These are phyloP conservation scores for Colletotrichum coccodes DNA, from an alignment of 2,329 filamentous ascomycete genomes.

Conservation along the genomic window DNA sequence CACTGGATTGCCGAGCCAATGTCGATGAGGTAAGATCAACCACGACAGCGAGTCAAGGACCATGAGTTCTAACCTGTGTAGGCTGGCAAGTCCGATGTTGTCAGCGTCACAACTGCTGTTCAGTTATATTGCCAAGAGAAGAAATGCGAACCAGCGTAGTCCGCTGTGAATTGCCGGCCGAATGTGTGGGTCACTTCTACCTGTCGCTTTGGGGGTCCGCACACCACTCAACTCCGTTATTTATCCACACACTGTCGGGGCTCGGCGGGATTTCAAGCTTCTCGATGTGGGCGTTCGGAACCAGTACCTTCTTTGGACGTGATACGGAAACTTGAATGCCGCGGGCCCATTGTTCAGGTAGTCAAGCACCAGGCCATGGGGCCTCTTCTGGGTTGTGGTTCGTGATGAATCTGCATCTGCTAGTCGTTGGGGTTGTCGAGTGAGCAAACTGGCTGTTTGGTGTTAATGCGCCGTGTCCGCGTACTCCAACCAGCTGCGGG, in stretches of 20 bases:
- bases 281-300: conserved; percentile 10
- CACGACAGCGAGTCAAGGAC: background rate
- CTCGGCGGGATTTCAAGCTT: background rate
- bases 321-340: background rate
- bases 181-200: background rate
- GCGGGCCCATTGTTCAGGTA: background rate
- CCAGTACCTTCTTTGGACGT: background rate
- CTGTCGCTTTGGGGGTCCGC: background rate
- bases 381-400: background rate
- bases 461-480: background rate
- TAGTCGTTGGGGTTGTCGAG: background rate
- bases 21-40: background rate
- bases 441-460: background rate
- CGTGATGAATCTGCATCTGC: background rate
- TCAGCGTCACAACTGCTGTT: background rate
- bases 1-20: background rate
- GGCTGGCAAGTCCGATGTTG: background rate
- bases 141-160: too few relatives aligned
- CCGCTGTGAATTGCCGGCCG: conserved; percentile 4
- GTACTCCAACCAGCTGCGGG: background rate
- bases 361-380: background rate
- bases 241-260: background rate
- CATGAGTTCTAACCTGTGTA: background rate
- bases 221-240: background rate
- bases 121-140: background rate